Conservation (phyloP, 78 protist species). For the Goniomonas avonlea region DNA sequence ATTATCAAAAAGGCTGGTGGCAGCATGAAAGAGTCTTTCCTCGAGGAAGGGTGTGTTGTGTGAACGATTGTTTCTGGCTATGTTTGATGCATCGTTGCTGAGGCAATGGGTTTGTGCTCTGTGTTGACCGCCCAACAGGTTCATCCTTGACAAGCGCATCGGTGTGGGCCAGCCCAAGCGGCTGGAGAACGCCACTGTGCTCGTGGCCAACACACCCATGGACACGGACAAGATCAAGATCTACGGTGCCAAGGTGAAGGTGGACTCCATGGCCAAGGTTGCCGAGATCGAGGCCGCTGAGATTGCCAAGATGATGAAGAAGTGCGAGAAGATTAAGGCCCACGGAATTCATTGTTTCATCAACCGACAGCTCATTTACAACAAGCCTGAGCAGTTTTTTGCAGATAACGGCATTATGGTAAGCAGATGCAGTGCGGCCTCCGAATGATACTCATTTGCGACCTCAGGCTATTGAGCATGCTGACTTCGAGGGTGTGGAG, state of each 20-base stretch:
- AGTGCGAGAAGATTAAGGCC: slow-evolving; percentile 31
- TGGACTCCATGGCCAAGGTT: slow-evolving; percentile 42
- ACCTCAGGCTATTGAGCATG: slow-evolving; percentile 96
- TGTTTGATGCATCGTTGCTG: no score
- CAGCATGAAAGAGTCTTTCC: slow-evolving; percentile 70
- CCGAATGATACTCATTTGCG: no score
- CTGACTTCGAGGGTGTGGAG: slow-evolving; percentile 99
- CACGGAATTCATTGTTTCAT: slow-evolving; percentile 52
- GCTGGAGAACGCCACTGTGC: slow-evolving; percentile 80
- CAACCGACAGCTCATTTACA: slow-evolving; percentile 98
- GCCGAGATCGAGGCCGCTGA: slow-evolving; percentile 94
- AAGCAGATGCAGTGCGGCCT: no score
- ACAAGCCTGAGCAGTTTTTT: slow-evolving; percentile 93
- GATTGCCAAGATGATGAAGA: slow-evolving; percentile 50
- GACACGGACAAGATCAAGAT: slow-evolving; percentile 99
- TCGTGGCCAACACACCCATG: slow-evolving; percentile 98
- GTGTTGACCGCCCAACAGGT: no score
- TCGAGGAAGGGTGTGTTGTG: slow-evolving; percentile 86
- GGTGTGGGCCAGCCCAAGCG: slow-evolving; percentile 94
- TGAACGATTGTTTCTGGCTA: no score
- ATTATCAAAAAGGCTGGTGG: slow-evolving; percentile 93
- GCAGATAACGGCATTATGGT: slow-evolving; percentile 72
- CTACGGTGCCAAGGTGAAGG: slow-evolving; percentile 79
- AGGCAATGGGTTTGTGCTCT: no score
- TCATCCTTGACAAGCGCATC: slow-evolving; percentile 90